Conservation (phyloP, 192 early-diverging fungal species). For the Coemansia asiatica region DNA sequence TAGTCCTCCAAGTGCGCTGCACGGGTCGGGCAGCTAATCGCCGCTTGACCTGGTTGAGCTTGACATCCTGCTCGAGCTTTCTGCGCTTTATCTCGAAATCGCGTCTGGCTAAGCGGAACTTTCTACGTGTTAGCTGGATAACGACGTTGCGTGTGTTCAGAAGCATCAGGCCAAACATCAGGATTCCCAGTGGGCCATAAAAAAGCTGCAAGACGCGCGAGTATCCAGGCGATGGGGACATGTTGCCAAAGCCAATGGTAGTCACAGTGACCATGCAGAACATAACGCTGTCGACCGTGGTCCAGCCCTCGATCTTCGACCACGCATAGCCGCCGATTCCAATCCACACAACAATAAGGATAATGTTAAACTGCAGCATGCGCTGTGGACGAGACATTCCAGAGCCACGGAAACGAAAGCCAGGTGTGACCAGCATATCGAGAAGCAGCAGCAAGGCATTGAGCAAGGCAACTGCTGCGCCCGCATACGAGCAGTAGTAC, state of each 20-base stretch:
- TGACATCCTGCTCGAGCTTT: slow-evolving; percentile 40
- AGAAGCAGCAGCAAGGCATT: slow-evolving; percentile 44
- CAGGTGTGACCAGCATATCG: slow-evolving; percentile 44
- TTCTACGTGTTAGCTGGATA: slow-evolving; percentile 38
- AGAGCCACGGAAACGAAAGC: slow-evolving; percentile 54
- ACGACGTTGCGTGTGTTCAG: slow-evolving; percentile 54
- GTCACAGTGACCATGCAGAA: slow-evolving; percentile 55
- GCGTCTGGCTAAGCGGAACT: slow-evolving; percentile 34
- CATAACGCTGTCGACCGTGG: slow-evolving; percentile 45
- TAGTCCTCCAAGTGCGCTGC: slow-evolving; percentile 22
- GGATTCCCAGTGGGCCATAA: slow-evolving; percentile 49
- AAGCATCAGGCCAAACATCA: slow-evolving; percentile 55
- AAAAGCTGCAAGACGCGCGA: slow-evolving; percentile 41
- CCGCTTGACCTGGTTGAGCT: slow-evolving; percentile 29
- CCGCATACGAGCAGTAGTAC: slow-evolving; percentile 53
- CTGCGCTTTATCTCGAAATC: slow-evolving; percentile 29
- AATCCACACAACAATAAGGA: slow-evolving; percentile 52
- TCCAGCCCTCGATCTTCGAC: slow-evolving; percentile 54
- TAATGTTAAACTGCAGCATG: slow-evolving; percentile 55
- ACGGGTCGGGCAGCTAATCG: slow-evolving; percentile 35
- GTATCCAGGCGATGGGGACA: slow-evolving; percentile 34
- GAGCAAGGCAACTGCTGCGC: slow-evolving; percentile 40
- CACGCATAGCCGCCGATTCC: slow-evolving; percentile 53
- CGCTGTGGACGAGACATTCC: slow-evolving; percentile 55
- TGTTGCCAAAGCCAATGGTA: slow-evolving; percentile 55